Evolutionary conservation across 2,329 filamentous ascomycete genomes (phyloP).

Genomic region (Clarireedia paspali): DNA sequence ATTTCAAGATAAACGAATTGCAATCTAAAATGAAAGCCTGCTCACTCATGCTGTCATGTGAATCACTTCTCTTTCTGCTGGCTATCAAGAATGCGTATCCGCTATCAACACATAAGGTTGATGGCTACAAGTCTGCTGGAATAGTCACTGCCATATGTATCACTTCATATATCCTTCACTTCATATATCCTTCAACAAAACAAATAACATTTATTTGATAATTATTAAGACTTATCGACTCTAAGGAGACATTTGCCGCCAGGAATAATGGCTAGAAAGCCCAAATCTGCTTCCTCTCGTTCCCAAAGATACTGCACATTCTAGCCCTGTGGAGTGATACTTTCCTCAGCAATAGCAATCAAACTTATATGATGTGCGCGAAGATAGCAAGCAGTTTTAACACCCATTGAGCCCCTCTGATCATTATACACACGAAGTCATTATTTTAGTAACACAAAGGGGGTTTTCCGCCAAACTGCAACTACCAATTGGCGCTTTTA

Average conservation of each 20-base stretch:
- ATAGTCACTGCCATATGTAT: background rate
- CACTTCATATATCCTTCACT: background rate
- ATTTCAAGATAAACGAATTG: too few species aligned
- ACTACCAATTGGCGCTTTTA: slow-evolving; percentile 2
- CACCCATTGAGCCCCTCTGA: slow-evolving; percentile 3
- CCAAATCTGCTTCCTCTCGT: slow-evolving; percentile 9
- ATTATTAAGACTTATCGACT: slow-evolving; percentile 8
- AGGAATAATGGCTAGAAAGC: slow-evolving; percentile 9
- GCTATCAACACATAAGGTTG: too few species aligned
- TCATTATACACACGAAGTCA: slow-evolving; percentile 7
- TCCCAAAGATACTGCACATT: slow-evolving; percentile 2
- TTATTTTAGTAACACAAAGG: slow-evolving; percentile 8
- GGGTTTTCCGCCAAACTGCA: slow-evolving; percentile 5
- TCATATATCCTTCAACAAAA: background rate
- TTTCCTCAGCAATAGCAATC: slow-evolving; percentile 8
- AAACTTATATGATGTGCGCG: background rate
- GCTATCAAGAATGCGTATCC: too few species aligned
- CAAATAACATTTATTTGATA: background rate
- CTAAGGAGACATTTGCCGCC: slow-evolving; percentile 4
- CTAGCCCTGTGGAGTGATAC: background rate
- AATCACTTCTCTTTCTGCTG: too few species aligned
- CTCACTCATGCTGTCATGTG: too few species aligned
- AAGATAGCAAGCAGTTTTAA: slow-evolving; percentile 9
- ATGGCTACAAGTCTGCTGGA: too few species aligned
- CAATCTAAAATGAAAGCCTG: too few species aligned